A percentile compares a stretch with the other conserved stretches of the same genome.
Evolutionary conservation across 495 filamentous ascomycete species (phyloP).

Genomic region (Cladorrhinum samala): DNA sequence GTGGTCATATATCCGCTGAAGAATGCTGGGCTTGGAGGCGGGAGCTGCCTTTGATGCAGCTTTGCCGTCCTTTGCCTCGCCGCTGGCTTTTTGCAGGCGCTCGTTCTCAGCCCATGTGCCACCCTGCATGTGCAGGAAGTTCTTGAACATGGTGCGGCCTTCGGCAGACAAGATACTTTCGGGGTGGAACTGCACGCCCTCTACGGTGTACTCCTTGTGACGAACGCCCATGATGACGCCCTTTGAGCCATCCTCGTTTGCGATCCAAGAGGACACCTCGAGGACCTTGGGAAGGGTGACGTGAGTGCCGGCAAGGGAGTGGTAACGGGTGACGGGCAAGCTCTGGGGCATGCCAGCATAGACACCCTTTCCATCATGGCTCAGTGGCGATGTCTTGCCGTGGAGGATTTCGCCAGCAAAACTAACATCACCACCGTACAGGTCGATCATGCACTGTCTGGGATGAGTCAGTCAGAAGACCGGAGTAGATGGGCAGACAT

Average conservation of each 20-base stretch:
- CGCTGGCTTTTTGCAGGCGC: conserved; percentile 40
- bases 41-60: conserved; percentile 19
- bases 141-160: conserved; percentile 82
- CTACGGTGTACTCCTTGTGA: conserved; percentile 82
- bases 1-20: conserved; percentile 87
- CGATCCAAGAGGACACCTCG: conserved; percentile 85
- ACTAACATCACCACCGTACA: conserved; percentile 84
- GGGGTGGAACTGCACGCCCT: conserved; percentile 96
- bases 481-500: too few relatives aligned
- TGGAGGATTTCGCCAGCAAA: conserved; percentile 95
- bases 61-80: conserved; percentile 17
- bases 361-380: conserved; percentile 82
- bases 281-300: conserved; percentile 79
- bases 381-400: conserved; percentile 87
- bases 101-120: conserved; percentile 87
- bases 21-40: conserved; percentile 70
- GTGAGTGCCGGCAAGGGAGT: conserved; percentile 91
- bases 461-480: not conserved
- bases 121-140: conserved; percentile 79
- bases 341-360: conserved; percentile 72
- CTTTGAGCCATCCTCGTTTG: conserved; percentile 56
- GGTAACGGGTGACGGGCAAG: conserved; percentile 87
- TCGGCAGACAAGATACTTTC: conserved; percentile 93
- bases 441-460: conserved; percentile 85
- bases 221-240: conserved; percentile 94